Evolutionary conservation across 2,329 filamentous ascomycete species (phyloP), one percentile per base, ranked within the genome.

Genomic region (Claviceps humidiphila): DNA sequence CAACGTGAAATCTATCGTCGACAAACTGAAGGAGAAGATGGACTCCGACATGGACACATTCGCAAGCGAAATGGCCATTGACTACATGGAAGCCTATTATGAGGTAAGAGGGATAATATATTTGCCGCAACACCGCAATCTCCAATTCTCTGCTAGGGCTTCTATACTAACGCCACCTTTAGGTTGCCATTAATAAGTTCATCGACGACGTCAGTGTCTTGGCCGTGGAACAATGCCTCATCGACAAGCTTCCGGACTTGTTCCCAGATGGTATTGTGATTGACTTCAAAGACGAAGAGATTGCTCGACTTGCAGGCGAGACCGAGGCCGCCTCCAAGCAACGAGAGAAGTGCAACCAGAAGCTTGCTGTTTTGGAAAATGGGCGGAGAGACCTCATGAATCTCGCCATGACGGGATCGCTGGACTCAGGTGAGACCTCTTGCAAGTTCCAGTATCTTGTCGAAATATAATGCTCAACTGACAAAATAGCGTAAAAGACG

Each of bases 71-170:
- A n/a, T 54, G 11, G 56, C 55, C 1, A 48, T 71, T 1, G 68
- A 71, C 47, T 66, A 59, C 17, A 62, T 71, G 56, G 58, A 66
- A 38, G 68, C 69, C 0, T 74, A 70, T 51, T 74, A 73, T 51
- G 63, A 72, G 60, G 70, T 64, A 47, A 50, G 37, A 17, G 1
- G 11, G 3, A 34, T 9, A 34, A 34, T 11, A 24, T 2, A 1
- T 38, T 8, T 38, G 13, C 17, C 14, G 3, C 22, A 5, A 11
- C 24, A 16, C 16, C 9, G 24, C 24, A 4, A 7, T 3, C 9
- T 22, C 1, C 3, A n/a, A n/a, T n/a, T n/a, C n/a, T n/a, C n/a
- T n/a, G n/a, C n/a, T n/a, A n/a, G n/a, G n/a, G n/a, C n/a, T 9
- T 2, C 2, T 1, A 24, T 3, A 22, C 52, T 51, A 40, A 51